Evolutionary conservation across 2,329 filamentous ascomycete species (phyloP).

Genomic region (Penicillium sp.): DNA sequence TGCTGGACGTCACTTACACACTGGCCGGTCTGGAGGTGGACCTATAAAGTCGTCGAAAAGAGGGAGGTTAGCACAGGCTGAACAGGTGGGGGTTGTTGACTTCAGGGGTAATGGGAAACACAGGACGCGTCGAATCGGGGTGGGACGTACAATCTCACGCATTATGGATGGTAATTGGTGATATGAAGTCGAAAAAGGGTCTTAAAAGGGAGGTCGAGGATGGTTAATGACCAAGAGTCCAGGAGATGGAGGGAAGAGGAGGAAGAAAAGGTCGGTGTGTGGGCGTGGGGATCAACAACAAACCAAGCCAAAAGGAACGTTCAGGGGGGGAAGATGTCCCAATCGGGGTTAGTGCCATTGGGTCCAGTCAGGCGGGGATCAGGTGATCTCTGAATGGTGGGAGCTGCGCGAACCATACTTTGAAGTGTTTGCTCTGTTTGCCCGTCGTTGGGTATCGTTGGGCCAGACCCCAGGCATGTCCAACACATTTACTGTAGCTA

Average conservation of each 20-base stretch:
- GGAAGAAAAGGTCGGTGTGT: conserved; percentile 36
- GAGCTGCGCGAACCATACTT: conserved; percentile 31
- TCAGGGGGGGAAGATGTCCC: conserved; percentile 21
- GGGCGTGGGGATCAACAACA: conserved; percentile 36
- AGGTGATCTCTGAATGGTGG: conserved; percentile 26
- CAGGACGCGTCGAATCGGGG: conserved; percentile 38
- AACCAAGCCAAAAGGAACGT: conserved; percentile 20
- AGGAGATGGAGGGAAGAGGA: conserved; percentile 30
- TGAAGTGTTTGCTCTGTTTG: conserved; percentile 6
- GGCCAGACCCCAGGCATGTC: neutral
- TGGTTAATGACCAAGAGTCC: conserved; percentile 25
- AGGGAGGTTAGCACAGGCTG: conserved; percentile 39
- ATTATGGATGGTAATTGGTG: conserved; percentile 54
- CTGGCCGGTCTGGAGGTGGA: conserved; percentile 99
- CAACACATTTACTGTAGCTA: neutral
- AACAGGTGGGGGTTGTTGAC: conserved; percentile 34
- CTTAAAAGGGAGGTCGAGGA: conserved; percentile 17
- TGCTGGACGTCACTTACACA: conserved; percentile 68
- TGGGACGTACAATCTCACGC: conserved; percentile 69
- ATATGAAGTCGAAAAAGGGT: conserved; percentile 10
- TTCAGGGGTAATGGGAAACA: conserved; percentile 19
- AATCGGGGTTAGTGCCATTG: conserved; percentile 25
- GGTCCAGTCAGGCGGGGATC: conserved; percentile 8
- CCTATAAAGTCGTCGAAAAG: conserved; percentile 61
- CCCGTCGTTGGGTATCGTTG: neutral